Evolutionary conservation across 371 early-diverging fungal genomes (phyloP), one percentile per base, ranked within the genome.

Genomic region (Rhizopus arrhizus): DNA sequence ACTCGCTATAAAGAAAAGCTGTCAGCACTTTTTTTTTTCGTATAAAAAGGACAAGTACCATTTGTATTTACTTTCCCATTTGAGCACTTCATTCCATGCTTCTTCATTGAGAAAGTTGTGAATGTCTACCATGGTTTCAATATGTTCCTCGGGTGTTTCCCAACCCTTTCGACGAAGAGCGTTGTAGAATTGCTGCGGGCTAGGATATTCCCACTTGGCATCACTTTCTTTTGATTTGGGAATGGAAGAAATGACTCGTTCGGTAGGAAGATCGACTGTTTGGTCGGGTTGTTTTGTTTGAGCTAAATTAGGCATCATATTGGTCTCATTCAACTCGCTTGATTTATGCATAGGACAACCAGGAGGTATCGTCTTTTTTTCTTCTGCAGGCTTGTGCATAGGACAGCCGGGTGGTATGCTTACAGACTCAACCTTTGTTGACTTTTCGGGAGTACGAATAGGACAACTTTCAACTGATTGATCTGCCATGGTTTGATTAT

Each of bases 101-200:
- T 88, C 91, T 69, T 98, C 98, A 66, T 98, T 98, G 68, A 98
- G 81, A 62, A 93, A 91, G 73, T 98, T 98, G 76, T 98, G 99
- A 65, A 98, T 96, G 66, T 92, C 89, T 1, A 97, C 97, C 91
- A 98, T 95, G 1, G 89, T 89, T 46, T 89, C 91, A 53, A 98
- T 86, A 51, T 93, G 88, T 41, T 88, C 87, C 69, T 95, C 96
- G 4, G 90, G 90, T 1, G 97, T 91, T 48, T 93, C 88, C 95
- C 92, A 93, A 38, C 93, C 91, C 70, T 98, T 98, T 38, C 97
- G 85, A 55, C 89, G 88, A 51, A 98, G 79, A 0, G 99, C 97
- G 68, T 95, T 95, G 77, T 93, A 97, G 73, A 98, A 98, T 73
- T 93, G 93, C 73, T 96, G 95, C 9, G 95, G 95, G 11, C 92